Conservation (phyloP, 495 filamentous ascomycete species). For the Penicillium atrosanguineum region DNA sequence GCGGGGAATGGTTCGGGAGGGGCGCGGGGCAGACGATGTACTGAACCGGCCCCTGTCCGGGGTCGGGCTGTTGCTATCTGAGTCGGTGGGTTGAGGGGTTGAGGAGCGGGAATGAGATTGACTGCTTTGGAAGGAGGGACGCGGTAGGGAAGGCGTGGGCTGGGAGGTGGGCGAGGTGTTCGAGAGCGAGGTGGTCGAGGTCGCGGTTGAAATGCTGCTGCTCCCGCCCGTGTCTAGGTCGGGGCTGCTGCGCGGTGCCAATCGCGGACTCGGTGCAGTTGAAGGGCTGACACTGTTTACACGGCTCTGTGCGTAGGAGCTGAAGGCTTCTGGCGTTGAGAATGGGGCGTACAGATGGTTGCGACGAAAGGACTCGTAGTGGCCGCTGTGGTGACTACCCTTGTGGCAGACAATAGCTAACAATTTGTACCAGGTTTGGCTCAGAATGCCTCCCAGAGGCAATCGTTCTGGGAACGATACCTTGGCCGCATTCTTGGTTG, state of each 20-base stretch:
- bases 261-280: slow-evolving; percentile 39
- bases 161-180: slow-evolving; percentile 29
- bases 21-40: slow-evolving; percentile 24
- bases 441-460: slow-evolving; percentile 74
- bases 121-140: slow-evolving; percentile 39
- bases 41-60: slow-evolving; percentile 28
- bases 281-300: slow-evolving; percentile 48
- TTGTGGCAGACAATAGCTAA: slow-evolving; percentile 90
- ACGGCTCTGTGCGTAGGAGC: slow-evolving; percentile 63
- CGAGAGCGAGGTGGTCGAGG: slow-evolving; percentile 43
- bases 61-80: slow-evolving; percentile 29
- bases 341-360: slow-evolving; percentile 75
- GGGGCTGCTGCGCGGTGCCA: slow-evolving; percentile 27
- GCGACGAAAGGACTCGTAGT: slow-evolving; percentile 96
- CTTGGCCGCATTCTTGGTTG: slow-evolving; percentile 90
- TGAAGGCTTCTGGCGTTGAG: slow-evolving; percentile 76
- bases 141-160: slow-evolving; percentile 31
- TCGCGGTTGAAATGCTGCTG: slow-evolving; percentile 33
- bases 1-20: slow-evolving; percentile 27
- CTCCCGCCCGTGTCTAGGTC: slow-evolving; percentile 27
- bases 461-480: slow-evolving; percentile 86
- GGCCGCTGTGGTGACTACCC: slow-evolving; percentile 91
- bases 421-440: slow-evolving; percentile 77
- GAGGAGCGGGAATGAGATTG: slow-evolving; percentile 27
- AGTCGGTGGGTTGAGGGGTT: slow-evolving; percentile 24